Evolutionary conservation across 805 yeast genomes (phyloP), one percentile per base, ranked within the genome.

Genomic region (Hanseniaspora vineae): DNA sequence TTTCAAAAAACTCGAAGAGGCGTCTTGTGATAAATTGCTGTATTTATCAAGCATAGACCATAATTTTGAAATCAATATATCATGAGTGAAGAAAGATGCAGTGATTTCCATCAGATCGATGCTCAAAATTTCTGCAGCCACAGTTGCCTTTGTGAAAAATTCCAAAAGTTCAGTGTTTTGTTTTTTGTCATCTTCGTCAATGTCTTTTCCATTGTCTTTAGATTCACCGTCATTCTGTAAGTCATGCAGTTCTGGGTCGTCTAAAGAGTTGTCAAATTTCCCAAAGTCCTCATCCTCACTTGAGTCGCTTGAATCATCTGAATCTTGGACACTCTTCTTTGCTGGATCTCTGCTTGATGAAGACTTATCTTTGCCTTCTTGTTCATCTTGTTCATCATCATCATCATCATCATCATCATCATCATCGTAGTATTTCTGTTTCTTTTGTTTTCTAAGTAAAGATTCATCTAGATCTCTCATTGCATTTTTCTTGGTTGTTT

Each of bases 51-150:
- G 70, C 18, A 89, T 70, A 18, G 77, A 65, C 98, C 98, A 92
- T 44, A 92, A 66, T 57, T 74, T 77, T 47, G 76, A 76, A 57
- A 92, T 66, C 37, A 85, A 70, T 18, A 70, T 73, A 3, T 76
- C 69, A 50, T 80, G 77, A 54, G 84, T 89, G 81, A 90, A 80
- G 48, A 92, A 81, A 1, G 95, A 80, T 55, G 89, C 95, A 1
- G 96, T 84, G 37, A 92, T 70, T 2, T 94, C 83, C 96, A 97
- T 90, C 9, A 88, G 89, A 59, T 90, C 97, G 3, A 92, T 86
- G 39, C 90, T 78, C 44, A 92, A 69, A 42, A 92, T 81, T 61
- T 92, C 97, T 1, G 96, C 86, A 6, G 96, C 88, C 55, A 82
- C 72, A 49, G 79, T 80, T 1, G 87, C 80, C 42, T 45, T 43